Evolutionary conservation across 73 alveolate species (phyloP).

Genomic region (Breviolum minutum): DNA sequence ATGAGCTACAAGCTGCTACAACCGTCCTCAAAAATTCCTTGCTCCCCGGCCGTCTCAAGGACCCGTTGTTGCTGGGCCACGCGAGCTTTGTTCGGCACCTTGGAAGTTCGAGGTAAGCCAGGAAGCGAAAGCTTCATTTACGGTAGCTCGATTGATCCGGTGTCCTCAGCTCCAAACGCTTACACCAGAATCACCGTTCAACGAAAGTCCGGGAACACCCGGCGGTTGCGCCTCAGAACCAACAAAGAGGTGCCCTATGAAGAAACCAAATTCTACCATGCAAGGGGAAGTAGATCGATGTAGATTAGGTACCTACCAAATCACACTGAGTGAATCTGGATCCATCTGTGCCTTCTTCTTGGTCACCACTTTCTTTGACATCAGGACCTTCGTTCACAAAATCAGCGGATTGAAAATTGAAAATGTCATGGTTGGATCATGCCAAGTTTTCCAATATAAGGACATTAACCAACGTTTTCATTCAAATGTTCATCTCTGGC

Average conservation of each 20-base stretch:
- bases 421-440: neutral
- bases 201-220: slow-evolving; percentile 46
- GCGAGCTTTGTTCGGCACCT: slow-evolving; percentile 81
- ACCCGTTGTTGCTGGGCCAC: slow-evolving; percentile 86
- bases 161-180: neutral
- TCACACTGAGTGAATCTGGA: neutral
- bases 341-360: slow-evolving; percentile 53
- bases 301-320: too few species aligned
- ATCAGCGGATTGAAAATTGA: neutral
- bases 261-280: too few species aligned
- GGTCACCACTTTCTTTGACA: slow-evolving; percentile 91
- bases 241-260: too few species aligned
- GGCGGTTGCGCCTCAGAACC: slow-evolving; percentile 40
- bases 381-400: neutral
- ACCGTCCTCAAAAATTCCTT: neutral
- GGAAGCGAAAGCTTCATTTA: neutral
- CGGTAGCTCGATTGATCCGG: neutral
- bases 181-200: slow-evolving; percentile 45
- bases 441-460: too few species aligned
- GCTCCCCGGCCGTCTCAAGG: slow-evolving; percentile 34
- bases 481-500: neutral
- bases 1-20: too few species aligned
- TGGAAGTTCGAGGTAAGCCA: neutral
- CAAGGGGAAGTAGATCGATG: too few species aligned
- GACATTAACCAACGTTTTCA: neutral